Evolutionary conservation across 73 alveolate species (phyloP).

Genomic region (Paramecium tetraurelia): DNA sequence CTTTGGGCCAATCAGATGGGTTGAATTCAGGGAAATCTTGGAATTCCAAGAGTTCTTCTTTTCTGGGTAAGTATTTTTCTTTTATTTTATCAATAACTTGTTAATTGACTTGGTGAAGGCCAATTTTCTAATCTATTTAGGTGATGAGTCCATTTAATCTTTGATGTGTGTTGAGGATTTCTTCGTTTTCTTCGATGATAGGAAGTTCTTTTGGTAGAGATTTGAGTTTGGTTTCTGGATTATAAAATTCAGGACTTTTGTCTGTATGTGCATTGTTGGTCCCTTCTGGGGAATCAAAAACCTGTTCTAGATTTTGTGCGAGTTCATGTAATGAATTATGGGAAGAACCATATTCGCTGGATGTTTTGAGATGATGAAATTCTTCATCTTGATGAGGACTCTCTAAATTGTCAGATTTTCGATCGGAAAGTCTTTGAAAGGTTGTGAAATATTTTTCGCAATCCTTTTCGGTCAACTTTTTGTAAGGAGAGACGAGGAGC

Average conservation of each 20-base stretch:
- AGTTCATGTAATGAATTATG: slow-evolving; percentile 1
- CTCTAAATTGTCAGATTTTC: background rate
- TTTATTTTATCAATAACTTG: background rate
- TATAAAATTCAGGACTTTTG: slow-evolving; percentile 34
- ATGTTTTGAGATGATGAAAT: background rate
- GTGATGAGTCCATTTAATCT: background rate
- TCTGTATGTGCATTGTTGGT: background rate
- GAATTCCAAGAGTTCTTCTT: background rate
- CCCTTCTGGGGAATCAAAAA: slow-evolving; percentile 39
- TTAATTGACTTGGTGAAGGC: background rate
- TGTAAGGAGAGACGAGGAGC: slow-evolving; percentile 10
- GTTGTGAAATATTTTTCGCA: background rate
- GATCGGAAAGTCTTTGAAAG: background rate
- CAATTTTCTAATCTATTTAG: slow-evolving; percentile 5
- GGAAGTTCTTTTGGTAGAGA: background rate
- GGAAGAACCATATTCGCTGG: background rate
- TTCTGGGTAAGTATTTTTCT: background rate
- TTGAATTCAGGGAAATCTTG: background rate
- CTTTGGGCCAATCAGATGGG: background rate
- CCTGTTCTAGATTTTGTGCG: background rate
- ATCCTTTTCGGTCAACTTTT: background rate
- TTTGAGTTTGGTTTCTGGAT: slow-evolving; percentile 19
- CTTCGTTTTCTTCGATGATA: slow-evolving; percentile 24
- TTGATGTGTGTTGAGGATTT: background rate
- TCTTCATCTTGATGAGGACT: slow-evolving; percentile 28